Conservation (phyloP, 2,329 filamentous ascomycete genomes). For the Fusarium marasasianum region DNA sequence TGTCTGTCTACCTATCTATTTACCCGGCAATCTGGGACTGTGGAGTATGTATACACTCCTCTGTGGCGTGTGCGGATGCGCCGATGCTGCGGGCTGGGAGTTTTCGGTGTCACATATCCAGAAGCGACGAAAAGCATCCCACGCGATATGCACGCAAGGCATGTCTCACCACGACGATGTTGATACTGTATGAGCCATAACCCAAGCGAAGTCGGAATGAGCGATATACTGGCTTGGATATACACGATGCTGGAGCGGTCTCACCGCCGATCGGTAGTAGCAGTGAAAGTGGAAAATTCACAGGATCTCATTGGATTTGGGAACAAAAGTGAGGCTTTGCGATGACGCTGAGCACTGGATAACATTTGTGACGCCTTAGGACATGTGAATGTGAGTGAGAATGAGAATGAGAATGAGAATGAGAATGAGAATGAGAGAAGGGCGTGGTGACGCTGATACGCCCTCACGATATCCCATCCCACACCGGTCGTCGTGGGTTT, state of each 20-base stretch:
- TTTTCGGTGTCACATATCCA: constrained; percentile 7
- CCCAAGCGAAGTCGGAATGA: constrained; percentile 1
- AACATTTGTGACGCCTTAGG: neutral
- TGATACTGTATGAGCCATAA: neutral
- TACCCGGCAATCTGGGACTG: neutral
- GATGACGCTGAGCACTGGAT: neutral
- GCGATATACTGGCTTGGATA: neutral
- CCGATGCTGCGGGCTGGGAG: constrained; percentile 8
- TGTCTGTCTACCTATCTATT: neutral
- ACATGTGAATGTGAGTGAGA: neutral
- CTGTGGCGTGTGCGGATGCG: constrained; percentile 11
- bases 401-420: neutral
- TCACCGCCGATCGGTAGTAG: neutral
- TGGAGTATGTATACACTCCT: neutral
- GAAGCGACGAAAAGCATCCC: constrained; percentile 5
- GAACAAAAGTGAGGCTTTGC: constrained; percentile 2
- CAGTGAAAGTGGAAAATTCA: neutral
- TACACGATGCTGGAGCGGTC: neutral
- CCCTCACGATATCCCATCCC: neutral
- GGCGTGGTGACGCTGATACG: neutral
- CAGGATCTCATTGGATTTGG: neutral
- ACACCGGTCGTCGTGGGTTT: neutral
- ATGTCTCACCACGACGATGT: constrained; percentile 17
- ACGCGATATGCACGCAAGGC: neutral
- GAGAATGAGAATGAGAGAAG: neutral